Conservation (phyloP, 345 rosid species). For the Rhodomyrtus tomentosa region DNA sequence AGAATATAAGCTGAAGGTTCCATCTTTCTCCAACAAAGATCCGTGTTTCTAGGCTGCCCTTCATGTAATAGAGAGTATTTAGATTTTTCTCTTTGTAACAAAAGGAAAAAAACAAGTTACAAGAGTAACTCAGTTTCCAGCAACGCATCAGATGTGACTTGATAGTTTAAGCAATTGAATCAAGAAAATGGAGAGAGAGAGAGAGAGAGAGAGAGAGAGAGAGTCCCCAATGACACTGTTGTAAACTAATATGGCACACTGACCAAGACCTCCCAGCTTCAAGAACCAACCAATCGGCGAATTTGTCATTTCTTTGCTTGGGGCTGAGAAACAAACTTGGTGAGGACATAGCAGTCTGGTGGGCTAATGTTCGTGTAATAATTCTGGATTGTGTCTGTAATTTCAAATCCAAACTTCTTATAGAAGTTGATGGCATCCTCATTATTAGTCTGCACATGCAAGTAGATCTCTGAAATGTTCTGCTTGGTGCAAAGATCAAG, state of each 20-base stretch:
- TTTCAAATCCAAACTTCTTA: constrained; percentile 84
- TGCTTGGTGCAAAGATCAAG: constrained; percentile 68
- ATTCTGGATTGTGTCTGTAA: constrained; percentile 74
- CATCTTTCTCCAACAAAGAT: not conserved
- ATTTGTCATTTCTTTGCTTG: constrained; percentile 38
- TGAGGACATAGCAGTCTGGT: constrained; percentile 73
- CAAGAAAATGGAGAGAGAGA: not conserved
- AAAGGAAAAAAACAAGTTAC: not conserved
- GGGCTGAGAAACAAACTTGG: constrained; percentile 42
- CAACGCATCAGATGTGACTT: not conserved
- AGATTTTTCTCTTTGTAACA: not conserved
- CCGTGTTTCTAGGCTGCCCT: not conserved
- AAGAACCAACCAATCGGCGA: not conserved
- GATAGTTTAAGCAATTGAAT: not conserved
- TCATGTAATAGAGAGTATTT: not conserved
- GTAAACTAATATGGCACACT: not conserved
- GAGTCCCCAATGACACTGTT: not conserved
- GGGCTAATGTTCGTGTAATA: constrained; percentile 81
- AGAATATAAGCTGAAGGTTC: not conserved
- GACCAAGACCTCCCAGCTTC: not conserved
- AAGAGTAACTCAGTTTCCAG: not conserved
- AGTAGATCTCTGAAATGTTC: constrained; percentile 69
- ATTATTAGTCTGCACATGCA: constrained; percentile 96
- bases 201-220: not conserved
- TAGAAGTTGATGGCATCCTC: constrained; percentile 94